Base-by-base conservation (phyloP, 1,284 basidiomycete genomes). In the Trichosporon faecale region DNA sequence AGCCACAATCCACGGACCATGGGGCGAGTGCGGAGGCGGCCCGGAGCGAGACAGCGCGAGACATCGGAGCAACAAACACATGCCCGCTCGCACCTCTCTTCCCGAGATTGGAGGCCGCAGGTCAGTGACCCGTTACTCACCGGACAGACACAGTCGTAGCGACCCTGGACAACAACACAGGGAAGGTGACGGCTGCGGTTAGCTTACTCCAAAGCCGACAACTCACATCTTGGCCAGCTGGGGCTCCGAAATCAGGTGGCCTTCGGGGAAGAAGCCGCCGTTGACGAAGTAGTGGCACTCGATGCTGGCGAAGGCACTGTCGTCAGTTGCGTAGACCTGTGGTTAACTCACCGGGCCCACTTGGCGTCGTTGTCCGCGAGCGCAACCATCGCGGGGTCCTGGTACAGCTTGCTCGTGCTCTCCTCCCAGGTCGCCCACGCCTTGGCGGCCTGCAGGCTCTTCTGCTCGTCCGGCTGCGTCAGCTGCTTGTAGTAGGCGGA, bases 231-330 rank as follows among this genome's bases (percentile, higher is more conserved):
- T 96, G 76, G 92, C 93, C 65, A 97, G 91, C 77, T 91, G 89
- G 79, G 92, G 90, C 76, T 87, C 86, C 74, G 93, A 90, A 66
- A 98, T 86, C 18, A 98, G 86, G 79, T 95, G 92, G 0, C 95
- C 94, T 40, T 96, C 92, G 40, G 90, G 71, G 89, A 97, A 91
- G 84, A 94, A 98, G 2, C 93, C 95, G 57, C 88, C 87, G 76
- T 93, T 92, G 66, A 93, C 85, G 78, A 97, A 96, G 82, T 92
- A 98, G 79, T 97, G 94, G 77, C 93, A 93, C 84, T 97, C 95
- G 72, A 97, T 95, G 61, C 90, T 85, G 4, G 94, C 93, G 80
- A 95, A 95, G 2, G 92, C 91, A 77, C 91, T 93, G 73, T 4
- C 23, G 69, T 74, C 46, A 76, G 73, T 18, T 33, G 29, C 16